Evolutionary conservation across 169 alveolate genomes (phyloP).

Genomic region (Plasmodium inui): DNA sequence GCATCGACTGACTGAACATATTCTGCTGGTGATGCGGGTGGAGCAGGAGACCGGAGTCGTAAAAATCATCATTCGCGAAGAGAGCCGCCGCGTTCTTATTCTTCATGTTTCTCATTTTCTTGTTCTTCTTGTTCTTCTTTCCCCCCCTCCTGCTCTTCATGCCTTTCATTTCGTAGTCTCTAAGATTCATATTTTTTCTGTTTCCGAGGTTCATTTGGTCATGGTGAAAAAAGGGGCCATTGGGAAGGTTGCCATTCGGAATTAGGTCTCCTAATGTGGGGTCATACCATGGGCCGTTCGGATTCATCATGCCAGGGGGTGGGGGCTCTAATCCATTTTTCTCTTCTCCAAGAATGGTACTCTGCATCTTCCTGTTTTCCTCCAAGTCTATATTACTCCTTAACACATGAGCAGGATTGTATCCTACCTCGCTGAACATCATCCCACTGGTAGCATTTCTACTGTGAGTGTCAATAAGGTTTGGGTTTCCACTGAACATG

Average conservation of each 20-base stretch:
- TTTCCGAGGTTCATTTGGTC: slow-evolving; percentile 27
- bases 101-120: not conserved
- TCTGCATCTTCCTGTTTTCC: not conserved
- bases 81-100: not conserved
- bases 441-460: not conserved
- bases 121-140: not conserved
- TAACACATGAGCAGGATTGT: not conserved
- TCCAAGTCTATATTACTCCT: not conserved
- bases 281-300: slow-evolving; percentile 18
- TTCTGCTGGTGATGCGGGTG: not conserved
- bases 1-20: not conserved
- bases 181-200: slow-evolving; percentile 3
- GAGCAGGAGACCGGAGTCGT: not conserved
- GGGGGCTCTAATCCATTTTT: not conserved
- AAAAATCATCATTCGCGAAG: not conserved
- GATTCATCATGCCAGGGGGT: not conserved
- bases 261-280: slow-evolving; percentile 1
- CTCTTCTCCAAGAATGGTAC: not conserved
- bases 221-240: not conserved
- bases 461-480: not conserved
- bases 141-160: not conserved
- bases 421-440: not conserved
- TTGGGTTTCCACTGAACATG: not conserved
- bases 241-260: not conserved
- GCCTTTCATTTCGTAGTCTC: slow-evolving; percentile 29